phyloP scores from a whole-genome alignment of 139 green algal species.

The Astrephomene gubernaculifera region DNA sequence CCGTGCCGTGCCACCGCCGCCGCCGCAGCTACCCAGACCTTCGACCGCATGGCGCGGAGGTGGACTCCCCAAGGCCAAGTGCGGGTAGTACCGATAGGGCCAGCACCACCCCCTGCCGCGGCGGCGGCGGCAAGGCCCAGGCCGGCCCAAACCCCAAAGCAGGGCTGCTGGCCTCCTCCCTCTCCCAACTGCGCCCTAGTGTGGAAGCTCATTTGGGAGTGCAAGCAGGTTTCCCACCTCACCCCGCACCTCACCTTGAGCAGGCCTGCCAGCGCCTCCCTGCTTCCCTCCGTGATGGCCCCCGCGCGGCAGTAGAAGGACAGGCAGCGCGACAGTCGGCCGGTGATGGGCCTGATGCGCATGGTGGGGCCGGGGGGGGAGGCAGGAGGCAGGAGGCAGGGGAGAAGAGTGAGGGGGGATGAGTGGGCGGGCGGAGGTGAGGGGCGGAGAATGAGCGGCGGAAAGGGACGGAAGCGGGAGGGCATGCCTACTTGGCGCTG shows the following conservation, averaged over 20 bases:
- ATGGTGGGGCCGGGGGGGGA: neutral
- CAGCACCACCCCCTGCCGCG: neutral
- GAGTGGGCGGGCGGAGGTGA: neutral
- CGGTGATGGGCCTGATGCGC: conserved; percentile 41
- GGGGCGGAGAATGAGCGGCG: neutral
- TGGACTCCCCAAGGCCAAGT: no score
- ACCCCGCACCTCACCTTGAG: neutral
- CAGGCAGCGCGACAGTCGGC: conserved; percentile 66
- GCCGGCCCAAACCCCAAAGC: no score
- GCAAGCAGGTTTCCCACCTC: neutral
- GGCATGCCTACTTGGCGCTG: neutral
- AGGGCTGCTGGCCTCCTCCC: no score
- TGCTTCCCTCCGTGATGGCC: conserved; percentile 64
- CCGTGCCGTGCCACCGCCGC: no score
- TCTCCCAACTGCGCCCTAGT: no score
- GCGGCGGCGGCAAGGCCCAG: no score
- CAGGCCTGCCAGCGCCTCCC: conserved; percentile 32
- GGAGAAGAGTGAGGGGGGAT: neutral
- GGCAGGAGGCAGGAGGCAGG: neutral
- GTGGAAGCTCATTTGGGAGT: no score
- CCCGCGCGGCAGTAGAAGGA: conserved; percentile 71
- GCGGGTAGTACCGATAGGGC: neutral
- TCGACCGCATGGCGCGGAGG: no score
- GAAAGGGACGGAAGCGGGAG: neutral
- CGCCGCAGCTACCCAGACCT: no score